phyloP scores from a whole-genome alignment of 306 rosid species.

The Coriaria nepalensis region DNA sequence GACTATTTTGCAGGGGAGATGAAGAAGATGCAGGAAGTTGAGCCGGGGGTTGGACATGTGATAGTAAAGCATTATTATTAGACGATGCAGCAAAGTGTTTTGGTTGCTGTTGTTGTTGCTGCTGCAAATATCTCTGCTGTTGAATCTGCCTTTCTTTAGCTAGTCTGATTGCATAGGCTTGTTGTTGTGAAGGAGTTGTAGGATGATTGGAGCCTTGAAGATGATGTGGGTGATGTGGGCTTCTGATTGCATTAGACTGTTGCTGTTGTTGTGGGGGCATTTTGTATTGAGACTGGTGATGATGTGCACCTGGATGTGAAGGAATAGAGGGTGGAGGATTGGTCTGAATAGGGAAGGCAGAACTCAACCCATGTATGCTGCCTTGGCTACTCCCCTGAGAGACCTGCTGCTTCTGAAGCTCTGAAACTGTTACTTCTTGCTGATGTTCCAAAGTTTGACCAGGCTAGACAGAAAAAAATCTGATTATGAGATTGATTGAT shows the following conservation, averaged over 20 bases:
- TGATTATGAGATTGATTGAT: slow-evolving; percentile 1
- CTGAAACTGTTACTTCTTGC: slow-evolving; percentile 74
- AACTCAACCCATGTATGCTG: slow-evolving; percentile 54
- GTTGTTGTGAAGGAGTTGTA: slow-evolving; percentile 44
- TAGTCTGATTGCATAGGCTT: slow-evolving; percentile 48
- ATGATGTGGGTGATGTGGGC: slow-evolving; percentile 62
- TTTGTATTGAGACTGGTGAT: slow-evolving; percentile 68
- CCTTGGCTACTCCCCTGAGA: slow-evolving; percentile 68
- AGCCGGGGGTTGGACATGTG: slow-evolving; percentile 54
- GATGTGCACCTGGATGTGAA: slow-evolving; percentile 42
- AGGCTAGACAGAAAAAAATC: slow-evolving; percentile 33
- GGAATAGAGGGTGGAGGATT: slow-evolving; percentile 44
- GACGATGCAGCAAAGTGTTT: slow-evolving; percentile 56
- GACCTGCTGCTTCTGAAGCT: slow-evolving; percentile 73
- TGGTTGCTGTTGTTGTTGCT: slow-evolving; percentile 49
- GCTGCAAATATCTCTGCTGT: slow-evolving; percentile 48
- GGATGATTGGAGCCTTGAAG: slow-evolving; percentile 65
- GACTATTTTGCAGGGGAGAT: slow-evolving; percentile 46
- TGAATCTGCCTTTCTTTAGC: slow-evolving; percentile 73
- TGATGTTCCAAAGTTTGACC: slow-evolving; percentile 80
- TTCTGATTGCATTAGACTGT: slow-evolving; percentile 44
- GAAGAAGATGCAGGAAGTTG: slow-evolving; percentile 65
- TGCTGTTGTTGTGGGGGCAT: slow-evolving; percentile 40
- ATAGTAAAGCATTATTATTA: slow-evolving; percentile 27
- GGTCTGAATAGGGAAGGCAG: slow-evolving; percentile 74